phyloP scores from a whole-genome alignment of 163 green algal species.

The Prototheca wickerhamii region DNA sequence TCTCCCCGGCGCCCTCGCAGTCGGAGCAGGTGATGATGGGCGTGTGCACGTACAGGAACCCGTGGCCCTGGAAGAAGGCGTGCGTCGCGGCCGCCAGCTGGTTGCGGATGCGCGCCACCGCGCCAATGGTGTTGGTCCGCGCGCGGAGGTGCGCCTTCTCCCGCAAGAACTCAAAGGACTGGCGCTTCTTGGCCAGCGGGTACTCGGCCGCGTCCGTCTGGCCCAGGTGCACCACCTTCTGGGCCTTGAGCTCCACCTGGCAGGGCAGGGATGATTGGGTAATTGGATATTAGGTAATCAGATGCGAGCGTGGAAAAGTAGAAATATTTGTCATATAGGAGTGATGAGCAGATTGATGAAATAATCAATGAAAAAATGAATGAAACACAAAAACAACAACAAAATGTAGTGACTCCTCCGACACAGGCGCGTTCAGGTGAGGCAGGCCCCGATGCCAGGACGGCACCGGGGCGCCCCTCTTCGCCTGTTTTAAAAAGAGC shows the following conservation, averaged over 20 bases:
- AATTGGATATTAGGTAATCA: not conserved
- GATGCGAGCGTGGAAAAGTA: not conserved
- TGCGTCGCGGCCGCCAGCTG: slow-evolving; percentile 91
- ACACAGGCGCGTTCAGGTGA: slow-evolving; percentile 3
- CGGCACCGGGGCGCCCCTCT: not conserved
- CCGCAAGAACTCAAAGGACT: slow-evolving; percentile 88
- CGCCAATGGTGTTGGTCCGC: slow-evolving; percentile 84
- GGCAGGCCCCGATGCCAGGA: not conserved
- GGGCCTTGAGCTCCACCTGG: slow-evolving; percentile 74
- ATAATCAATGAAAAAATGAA: slow-evolving; percentile 6
- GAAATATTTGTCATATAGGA: not conserved
- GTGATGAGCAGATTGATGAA: not conserved
- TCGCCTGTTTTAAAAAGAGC: slow-evolving; percentile 7
- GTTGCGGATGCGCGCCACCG: slow-evolving; percentile 90
- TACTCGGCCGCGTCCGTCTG: slow-evolving; percentile 75
- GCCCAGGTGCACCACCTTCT: slow-evolving; percentile 59
- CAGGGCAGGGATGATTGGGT: not conserved
- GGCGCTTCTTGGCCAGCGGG: slow-evolving; percentile 95
- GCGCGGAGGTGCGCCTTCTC: slow-evolving; percentile 85
- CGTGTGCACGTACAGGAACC: slow-evolving; percentile 98
- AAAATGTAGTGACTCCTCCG: slow-evolving; percentile 15
- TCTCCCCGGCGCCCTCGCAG: slow-evolving; percentile 96
- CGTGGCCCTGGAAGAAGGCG: slow-evolving; percentile 70
- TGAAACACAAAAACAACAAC: slow-evolving; percentile 1
- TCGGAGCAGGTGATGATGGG: slow-evolving; percentile 93